Evolutionary conservation across 805 yeast genomes (phyloP), one percentile per base, ranked within the genome.

Genomic region (Candida pini): DNA sequence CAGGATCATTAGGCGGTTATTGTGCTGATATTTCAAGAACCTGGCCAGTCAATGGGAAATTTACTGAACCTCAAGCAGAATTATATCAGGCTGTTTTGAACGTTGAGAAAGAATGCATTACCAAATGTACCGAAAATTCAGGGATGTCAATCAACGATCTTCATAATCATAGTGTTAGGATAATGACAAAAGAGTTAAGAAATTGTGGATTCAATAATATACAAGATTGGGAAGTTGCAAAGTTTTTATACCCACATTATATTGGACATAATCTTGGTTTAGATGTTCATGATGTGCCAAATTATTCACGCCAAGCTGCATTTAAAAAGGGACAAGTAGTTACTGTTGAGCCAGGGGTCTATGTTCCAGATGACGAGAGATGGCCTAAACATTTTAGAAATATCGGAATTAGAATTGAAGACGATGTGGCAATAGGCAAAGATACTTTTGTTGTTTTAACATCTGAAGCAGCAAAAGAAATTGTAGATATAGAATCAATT

Each of bases 291-390:
- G 96, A 86, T 53, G 68, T 77, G 24, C 94, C 95, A 4, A 58
- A 68, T 3, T 69, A 68, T 26, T 71, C 90, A 3, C 68, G 87
- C 43, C 64, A 63, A 36, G 66, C 69, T 16, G 62, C 63, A 21
- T 55, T 92, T 30, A 60, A 60, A 30, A 64, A 66, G 15, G 89
- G 89, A 16, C 94, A 87, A 54, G 97, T 90, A 4, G 68, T 92
- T 31, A 92, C 99, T 2, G 77, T 94, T 17, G 99, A 94, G 56
- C 98, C 98, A 0, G 99, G 98, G 18, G 70, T 92, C 19, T 92
- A 92, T 55, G 73, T 94, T 28, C 97, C 98, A 1, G 68, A 73
- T 45, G 68, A 68, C 46, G 77, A 72, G 35, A 66, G 64, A 38
- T 90, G 80, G 70, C 97, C 98, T 16, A 68, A 72, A 41, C 76